A percentile compares a stretch with the other conserved stretches of the same genome.
Evolutionary conservation across 2,329 filamentous ascomycete genomes (phyloP).

Genomic region (Cordyceps militaris): DNA sequence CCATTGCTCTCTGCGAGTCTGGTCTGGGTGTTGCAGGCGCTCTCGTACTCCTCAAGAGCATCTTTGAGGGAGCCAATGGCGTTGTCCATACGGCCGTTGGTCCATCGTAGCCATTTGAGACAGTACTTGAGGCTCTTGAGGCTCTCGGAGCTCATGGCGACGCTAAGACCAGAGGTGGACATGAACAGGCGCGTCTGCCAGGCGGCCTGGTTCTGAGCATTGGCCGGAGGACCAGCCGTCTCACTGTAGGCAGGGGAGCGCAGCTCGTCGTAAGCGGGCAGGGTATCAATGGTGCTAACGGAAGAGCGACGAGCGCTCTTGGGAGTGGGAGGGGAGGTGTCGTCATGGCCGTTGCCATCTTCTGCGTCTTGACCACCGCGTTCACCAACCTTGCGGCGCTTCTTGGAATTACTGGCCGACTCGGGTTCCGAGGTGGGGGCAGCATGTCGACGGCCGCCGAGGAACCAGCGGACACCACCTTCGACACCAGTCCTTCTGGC

Average conservation of each 20-base stretch:
- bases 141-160: conserved; percentile 86
- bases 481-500: conserved; percentile 83
- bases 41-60: conserved; percentile 75
- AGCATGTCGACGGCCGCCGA: conserved; percentile 52
- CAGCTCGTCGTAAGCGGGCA: conserved; percentile 78
- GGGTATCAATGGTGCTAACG: conserved; percentile 62
- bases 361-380: conserved; percentile 27
- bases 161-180: conserved; percentile 82
- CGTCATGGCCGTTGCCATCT: conserved; percentile 21
- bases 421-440: conserved; percentile 42
- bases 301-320: conserved; percentile 48
- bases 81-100: conserved; percentile 72
- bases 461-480: conserved; percentile 75
- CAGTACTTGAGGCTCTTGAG: conserved; percentile 80
- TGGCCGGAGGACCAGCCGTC: conserved; percentile 28
- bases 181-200: conserved; percentile 85
- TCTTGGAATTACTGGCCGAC: conserved; percentile 41
- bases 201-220: conserved; percentile 27
- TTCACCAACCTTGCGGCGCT: conserved; percentile 50
- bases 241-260: conserved; percentile 71
- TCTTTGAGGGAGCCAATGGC: conserved; percentile 67
- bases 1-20: conserved; percentile 17
- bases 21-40: conserved; percentile 22
- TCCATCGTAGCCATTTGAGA: conserved; percentile 69
- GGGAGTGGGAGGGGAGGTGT: conserved; percentile 23